Evolutionary conservation across 345 rosid species (phyloP).

Genomic region (Mangifera indica): DNA sequence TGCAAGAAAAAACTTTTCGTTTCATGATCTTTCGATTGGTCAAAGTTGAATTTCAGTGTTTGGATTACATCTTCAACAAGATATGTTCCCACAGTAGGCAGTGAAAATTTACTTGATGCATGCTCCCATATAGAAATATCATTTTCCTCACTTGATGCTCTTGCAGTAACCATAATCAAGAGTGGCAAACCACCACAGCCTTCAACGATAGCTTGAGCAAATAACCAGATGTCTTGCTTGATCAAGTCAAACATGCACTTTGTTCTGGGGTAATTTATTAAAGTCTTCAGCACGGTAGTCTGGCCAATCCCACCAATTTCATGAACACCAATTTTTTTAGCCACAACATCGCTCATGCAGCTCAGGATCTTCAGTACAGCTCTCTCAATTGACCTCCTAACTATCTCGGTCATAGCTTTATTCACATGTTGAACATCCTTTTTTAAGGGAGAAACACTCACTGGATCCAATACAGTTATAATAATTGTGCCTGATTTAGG

Average conservation of each 20-base stretch:
- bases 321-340: slow-evolving; percentile 13
- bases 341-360: slow-evolving; percentile 1
- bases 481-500: too few relatives aligned
- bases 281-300: slow-evolving; percentile 12
- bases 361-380: slow-evolving; percentile 6
- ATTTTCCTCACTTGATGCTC: slow-evolving; percentile 5
- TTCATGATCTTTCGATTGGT: slow-evolving; percentile 12
- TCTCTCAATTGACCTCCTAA: slow-evolving; percentile 6
- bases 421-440: too few relatives aligned
- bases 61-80: background rate
- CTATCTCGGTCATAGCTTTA: background rate
- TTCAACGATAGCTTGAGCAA: slow-evolving; percentile 13
- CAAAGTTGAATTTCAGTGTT: slow-evolving; percentile 4
- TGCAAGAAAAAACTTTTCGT: slow-evolving; percentile 7
- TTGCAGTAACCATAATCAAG: background rate
- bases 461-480: too few relatives aligned
- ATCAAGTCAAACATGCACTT: background rate
- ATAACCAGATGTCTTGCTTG: slow-evolving; percentile 4
- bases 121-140: slow-evolving; percentile 10
- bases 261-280: slow-evolving; percentile 8
- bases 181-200: slow-evolving; percentile 18
- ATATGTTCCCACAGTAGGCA: background rate
- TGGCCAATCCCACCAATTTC: slow-evolving; percentile 22
- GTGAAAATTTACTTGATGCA: background rate
- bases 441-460: too few relatives aligned